Conservation (phyloP, 306 rosid species). For the Sophora flavescens region DNA sequence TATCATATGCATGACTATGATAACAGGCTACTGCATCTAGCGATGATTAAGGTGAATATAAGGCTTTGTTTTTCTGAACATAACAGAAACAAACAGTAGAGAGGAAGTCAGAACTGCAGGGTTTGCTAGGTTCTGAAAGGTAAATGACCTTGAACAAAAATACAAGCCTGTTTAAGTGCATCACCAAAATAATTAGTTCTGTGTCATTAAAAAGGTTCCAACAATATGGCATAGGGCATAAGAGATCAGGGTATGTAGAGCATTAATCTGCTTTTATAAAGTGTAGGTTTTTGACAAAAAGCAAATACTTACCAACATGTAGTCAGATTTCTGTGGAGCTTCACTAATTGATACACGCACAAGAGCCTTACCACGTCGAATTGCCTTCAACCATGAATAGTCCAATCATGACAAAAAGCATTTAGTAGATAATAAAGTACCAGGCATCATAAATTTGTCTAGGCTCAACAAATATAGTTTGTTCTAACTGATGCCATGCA, state of each 20-base stretch:
- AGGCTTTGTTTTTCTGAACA: neutral
- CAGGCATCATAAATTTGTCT: constrained; percentile 24
- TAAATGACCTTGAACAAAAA: constrained; percentile 37
- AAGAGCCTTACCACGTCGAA: constrained; percentile 84
- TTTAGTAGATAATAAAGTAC: constrained; percentile 12
- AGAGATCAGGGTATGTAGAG: constrained; percentile 26
- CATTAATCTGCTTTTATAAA: neutral
- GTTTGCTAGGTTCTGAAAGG: neutral
- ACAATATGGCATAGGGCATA: constrained; percentile 18
- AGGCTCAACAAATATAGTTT: constrained; percentile 11
- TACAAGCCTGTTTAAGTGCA: constrained; percentile 21
- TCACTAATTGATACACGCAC: constrained; percentile 70
- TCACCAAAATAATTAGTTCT: constrained; percentile 17
- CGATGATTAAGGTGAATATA: constrained; percentile 7
- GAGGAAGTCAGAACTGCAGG: neutral
- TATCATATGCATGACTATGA: neutral
- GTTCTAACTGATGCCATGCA: constrained; percentile 32
- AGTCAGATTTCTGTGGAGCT: constrained; percentile 78
- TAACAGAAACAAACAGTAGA: neutral
- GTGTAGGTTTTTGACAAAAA: constrained; percentile 27
- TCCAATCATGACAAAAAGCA: constrained; percentile 40
- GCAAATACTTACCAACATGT: constrained; percentile 69
- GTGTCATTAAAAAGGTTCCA: constrained; percentile 30
- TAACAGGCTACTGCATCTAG: neutral
- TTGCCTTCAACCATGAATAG: constrained; percentile 69